Evolutionary conservation across 108 stramenopile genomes (phyloP).

Genomic region (Nannochloropsis gaditana): DNA sequence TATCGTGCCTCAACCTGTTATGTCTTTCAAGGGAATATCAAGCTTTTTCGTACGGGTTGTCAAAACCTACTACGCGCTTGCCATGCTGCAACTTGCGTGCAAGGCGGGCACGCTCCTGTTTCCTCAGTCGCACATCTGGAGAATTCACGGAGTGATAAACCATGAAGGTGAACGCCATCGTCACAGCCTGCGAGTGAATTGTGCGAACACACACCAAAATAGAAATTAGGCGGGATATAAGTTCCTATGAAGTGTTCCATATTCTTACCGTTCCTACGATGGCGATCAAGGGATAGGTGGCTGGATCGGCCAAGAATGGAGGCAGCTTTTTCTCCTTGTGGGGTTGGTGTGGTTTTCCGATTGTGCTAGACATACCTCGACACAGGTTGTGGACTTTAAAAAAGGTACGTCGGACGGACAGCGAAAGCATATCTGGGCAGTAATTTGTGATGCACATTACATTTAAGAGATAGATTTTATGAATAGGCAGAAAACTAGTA

Average conservation of each 20-base stretch:
- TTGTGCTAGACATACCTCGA: not conserved
- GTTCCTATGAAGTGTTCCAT: not conserved
- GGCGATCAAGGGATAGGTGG: slow-evolving; percentile 5
- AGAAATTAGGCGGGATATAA: not conserved
- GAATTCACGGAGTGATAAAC: not conserved
- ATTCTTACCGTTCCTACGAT: not conserved
- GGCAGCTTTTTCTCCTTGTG: not conserved
- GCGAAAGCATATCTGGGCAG: not conserved
- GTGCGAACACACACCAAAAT: not conserved
- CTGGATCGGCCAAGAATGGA: not conserved
- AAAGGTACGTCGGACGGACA: not conserved
- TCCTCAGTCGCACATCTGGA: not conserved
- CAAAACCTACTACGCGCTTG: not conserved
- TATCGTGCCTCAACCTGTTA: too few relatives aligned
- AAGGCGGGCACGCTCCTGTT: not conserved
- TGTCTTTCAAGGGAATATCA: not conserved
- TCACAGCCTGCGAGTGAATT: not conserved
- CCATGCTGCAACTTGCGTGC: not conserved
- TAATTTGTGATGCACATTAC: too few relatives aligned
- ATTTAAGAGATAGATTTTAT: too few relatives aligned
- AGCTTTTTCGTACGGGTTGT: not conserved
- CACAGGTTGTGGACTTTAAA: not conserved
- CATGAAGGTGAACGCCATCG: not conserved
- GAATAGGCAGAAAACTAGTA: too few relatives aligned
- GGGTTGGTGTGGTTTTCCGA: not conserved